Conservation (phyloP, 1,284 basidiomycete genomes). For the Ceratobasidium sp. region DNA sequence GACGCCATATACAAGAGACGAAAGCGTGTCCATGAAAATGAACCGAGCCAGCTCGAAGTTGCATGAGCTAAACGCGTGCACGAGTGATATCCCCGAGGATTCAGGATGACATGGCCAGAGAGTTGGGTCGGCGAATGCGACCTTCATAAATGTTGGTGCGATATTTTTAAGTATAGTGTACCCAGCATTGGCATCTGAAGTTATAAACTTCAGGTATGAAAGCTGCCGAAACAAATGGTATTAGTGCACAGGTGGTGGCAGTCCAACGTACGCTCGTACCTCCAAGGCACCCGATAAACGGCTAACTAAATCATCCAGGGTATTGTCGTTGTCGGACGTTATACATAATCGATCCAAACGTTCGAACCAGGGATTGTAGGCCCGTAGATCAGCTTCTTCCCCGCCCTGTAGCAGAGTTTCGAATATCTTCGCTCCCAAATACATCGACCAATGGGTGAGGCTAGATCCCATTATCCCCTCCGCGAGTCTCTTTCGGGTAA, state of each 20-base stretch:
- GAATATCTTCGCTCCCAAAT: conserved; percentile 25
- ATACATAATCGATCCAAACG: conserved; percentile 4
- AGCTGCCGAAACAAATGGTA: too few species aligned
- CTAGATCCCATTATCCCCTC: background rate
- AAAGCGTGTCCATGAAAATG: conserved; percentile 16
- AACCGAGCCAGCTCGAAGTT: conserved; percentile 22
- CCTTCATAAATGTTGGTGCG: conserved; percentile 23
- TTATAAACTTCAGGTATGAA: background rate
- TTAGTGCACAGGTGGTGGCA: too few species aligned
- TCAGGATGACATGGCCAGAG: conserved; percentile 1
- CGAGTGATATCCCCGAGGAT: background rate
- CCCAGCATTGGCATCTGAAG: background rate
- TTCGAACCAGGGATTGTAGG: conserved; percentile 4
- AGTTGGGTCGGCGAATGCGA: conserved; percentile 20
- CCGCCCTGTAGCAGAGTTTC: background rate
- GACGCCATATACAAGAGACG: conserved; percentile 22
- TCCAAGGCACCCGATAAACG: background rate
- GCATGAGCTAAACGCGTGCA: background rate
- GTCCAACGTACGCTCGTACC: too few species aligned
- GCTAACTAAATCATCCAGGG: background rate
- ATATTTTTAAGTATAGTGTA: background rate
- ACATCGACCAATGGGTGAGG: conserved; percentile 22
- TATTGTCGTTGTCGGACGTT: background rate
- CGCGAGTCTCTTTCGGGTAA: background rate
- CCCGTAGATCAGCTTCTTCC: background rate